Evolutionary conservation across 1,284 basidiomycete genomes (phyloP).

Genomic region (Neotropicomus parvogracilis): DNA sequence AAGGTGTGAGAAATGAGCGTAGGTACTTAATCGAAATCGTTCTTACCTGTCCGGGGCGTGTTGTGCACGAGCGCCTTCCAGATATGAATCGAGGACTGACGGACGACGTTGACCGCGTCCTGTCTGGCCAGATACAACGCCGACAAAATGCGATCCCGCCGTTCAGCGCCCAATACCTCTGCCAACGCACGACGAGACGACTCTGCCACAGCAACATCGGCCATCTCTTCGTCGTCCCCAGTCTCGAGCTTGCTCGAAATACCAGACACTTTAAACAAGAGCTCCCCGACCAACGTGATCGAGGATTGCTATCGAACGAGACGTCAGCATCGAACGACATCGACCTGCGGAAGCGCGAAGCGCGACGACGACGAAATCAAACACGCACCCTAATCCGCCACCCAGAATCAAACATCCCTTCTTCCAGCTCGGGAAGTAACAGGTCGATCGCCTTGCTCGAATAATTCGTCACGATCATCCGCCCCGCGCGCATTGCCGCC

Average conservation of each 20-base stretch:
- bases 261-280: constrained; percentile 97
- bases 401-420: constrained; percentile 89
- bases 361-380: neutral
- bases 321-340: too few relatives aligned
- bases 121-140: constrained; percentile 93
- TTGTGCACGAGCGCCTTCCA: constrained; percentile 98
- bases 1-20: neutral
- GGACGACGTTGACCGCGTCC: constrained; percentile 87
- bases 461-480: constrained; percentile 98
- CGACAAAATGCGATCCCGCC: constrained; percentile 87
- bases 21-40: neutral
- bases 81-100: constrained; percentile 91
- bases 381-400: constrained; percentile 89
- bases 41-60: constrained; percentile 73
- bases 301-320: constrained; percentile 83
- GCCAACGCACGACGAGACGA: constrained; percentile 81
- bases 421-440: constrained; percentile 91
- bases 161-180: constrained; percentile 85
- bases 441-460: constrained; percentile 90
- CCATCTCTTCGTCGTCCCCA: constrained; percentile 74
- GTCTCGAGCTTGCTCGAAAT: constrained; percentile 89
- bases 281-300: constrained; percentile 92
- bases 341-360: too few relatives aligned
- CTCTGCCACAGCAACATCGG: constrained; percentile 67
- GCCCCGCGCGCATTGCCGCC: constrained; percentile 97